These are phyloP conservation scores for Ettlia oleoabundans DNA, from an alignment of 139 green algal genomes.

Conservation along the genomic window DNA sequence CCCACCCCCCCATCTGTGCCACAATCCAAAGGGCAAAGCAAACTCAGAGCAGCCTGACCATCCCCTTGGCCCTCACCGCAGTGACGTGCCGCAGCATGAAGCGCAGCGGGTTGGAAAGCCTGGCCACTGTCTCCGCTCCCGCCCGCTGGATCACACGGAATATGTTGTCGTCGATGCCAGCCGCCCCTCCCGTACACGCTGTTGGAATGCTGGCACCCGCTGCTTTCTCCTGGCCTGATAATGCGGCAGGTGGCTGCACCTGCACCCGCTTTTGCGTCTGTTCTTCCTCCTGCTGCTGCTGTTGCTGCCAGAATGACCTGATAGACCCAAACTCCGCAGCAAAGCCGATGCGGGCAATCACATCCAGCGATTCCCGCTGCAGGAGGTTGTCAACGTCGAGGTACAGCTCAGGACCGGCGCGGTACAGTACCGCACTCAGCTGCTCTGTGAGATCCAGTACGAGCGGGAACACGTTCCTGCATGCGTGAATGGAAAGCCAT, in stretches of 20 bases:
- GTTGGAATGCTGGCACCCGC: not conserved
- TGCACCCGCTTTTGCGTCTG: not conserved
- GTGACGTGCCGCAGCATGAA: not conserved
- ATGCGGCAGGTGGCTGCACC: no score
- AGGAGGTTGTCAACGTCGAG: constrained; percentile 20
- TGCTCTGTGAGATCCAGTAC: not conserved
- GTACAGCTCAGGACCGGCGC: not conserved
- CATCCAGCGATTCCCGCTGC: not conserved
- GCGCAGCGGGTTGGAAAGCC: not conserved
- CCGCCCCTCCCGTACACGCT: not conserved
- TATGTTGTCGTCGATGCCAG: not conserved
- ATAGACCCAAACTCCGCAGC: not conserved
- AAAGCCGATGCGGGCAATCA: constrained; percentile 3
- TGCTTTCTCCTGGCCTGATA: not conserved
- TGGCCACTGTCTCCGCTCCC: not conserved
- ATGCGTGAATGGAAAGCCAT: no score
- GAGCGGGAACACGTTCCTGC: not conserved
- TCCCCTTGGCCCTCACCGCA: not conserved
- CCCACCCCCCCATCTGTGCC: not conserved
- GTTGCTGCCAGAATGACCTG: not conserved
- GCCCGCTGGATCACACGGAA: not conserved
- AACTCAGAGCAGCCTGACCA: not conserved
- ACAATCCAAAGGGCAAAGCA: not conserved
- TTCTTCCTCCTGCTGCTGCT: not conserved
- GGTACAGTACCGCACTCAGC: not conserved